Conservation (phyloP, 805 yeast species). For the Schwanniomyces polymorphus region DNA sequence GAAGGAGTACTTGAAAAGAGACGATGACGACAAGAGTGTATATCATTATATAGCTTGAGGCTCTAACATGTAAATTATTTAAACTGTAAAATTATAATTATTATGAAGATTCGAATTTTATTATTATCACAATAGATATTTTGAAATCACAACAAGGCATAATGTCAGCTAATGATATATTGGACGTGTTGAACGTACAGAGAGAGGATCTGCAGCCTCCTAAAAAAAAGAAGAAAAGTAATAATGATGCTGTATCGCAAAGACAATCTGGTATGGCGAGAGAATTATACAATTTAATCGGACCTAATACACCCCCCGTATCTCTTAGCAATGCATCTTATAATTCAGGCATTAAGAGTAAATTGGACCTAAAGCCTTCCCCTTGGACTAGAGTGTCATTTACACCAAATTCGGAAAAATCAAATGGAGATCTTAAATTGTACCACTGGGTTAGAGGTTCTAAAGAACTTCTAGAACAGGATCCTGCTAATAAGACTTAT, state of each 20-base stretch:
- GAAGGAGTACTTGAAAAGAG: conserved; percentile 78
- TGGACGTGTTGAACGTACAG: conserved; percentile 75
- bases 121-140: neutral
- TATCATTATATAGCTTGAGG: conserved; percentile 68
- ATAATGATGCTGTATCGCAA: conserved; percentile 15
- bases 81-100: neutral
- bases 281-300: conserved; percentile 83
- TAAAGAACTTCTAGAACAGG: conserved; percentile 41
- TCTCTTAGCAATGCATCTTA: conserved; percentile 20
- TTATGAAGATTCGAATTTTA: neutral
- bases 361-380: conserved; percentile 64
- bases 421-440: conserved; percentile 46
- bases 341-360: conserved; percentile 65
- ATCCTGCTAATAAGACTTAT: conserved; percentile 43
- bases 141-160: neutral
- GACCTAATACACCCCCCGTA: conserved; percentile 90
- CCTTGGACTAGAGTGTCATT: conserved; percentile 81
- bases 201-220: conserved; percentile 43
- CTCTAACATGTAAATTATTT: neutral
- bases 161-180: conserved; percentile 54
- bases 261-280: conserved; percentile 76
- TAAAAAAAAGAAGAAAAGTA: conserved; percentile 39
- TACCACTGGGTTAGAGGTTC: conserved; percentile 89
- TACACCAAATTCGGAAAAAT: conserved; percentile 48
- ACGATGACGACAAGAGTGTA: conserved; percentile 53